Evolutionary conservation across 139 green algal genomes (phyloP), one percentile per base, ranked within the genome.

Genomic region (Chlorella sp.): DNA sequence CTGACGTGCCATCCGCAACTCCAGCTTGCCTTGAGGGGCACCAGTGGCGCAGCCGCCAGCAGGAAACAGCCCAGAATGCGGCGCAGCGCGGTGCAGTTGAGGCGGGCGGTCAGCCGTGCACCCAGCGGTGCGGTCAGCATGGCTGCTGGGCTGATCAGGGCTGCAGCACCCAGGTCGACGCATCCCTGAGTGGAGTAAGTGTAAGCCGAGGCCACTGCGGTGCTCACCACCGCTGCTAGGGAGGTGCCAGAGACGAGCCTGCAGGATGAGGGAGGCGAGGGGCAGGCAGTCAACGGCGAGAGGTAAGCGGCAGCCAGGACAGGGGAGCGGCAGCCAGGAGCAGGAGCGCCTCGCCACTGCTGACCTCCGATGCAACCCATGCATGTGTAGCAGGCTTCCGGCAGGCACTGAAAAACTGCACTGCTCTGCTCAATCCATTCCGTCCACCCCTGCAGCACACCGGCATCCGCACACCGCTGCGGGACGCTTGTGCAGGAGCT

Each of bases 221-320:
- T 97, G 76, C 88, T 88, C 16, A 94, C 85, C 4, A 97, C 94
- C 16, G 94, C 94, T 26, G 91, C 94, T 13, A 97, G 87, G 28
- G 88, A 94, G 0, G 94, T 96, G 32, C 94, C 94, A 16, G 83
- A 90, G 23, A 97, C 90, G 15, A 91, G 39, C 72, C 83, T 84
- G 74, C 47, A n/a, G 51, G 11, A 13, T 6, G 4, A 18, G 11
- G 34, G 34, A 71, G 41, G n/a, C n/a, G n/a, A n/a, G n/a, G n/a
- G n/a, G n/a, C n/a, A n/a, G n/a, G n/a, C n/a, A n/a, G n/a, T n/a
- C n/a, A n/a, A n/a, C n/a, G n/a, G n/a, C n/a, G n/a, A n/a, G n/a
- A n/a, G n/a, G n/a, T n/a, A n/a, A n/a, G n/a, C n/a, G n/a, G n/a
- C n/a, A n/a, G n/a, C n/a, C n/a, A n/a, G n/a, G n/a, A n/a, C n/a